A percentile compares a stretch with the other conserved stretches of the same genome.
phyloP scores from a whole-genome alignment of 225 moss, liverwort and hornwort genomes.

The Ulota crispa region DNA sequence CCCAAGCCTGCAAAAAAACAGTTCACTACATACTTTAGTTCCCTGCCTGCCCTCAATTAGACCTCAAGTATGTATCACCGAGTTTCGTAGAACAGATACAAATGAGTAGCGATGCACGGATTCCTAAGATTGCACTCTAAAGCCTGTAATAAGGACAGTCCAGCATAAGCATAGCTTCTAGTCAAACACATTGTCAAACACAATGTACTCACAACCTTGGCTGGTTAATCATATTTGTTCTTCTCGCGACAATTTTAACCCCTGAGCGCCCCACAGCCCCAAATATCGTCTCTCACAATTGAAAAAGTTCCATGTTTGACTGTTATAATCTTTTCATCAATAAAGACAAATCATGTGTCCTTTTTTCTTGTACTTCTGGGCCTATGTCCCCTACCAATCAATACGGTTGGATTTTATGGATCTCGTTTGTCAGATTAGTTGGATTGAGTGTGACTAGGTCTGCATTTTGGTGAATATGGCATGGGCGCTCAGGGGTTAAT shows the following conservation, averaged over 20 bases:
- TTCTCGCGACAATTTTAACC: neutral
- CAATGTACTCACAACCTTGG: neutral
- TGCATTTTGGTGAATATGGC: no score
- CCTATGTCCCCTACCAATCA: no score
- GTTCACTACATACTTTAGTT: slow-evolving; percentile 15
- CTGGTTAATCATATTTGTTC: neutral
- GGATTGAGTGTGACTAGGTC: no score
- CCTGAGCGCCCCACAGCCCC: no score
- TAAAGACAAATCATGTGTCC: no score
- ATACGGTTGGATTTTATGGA: no score
- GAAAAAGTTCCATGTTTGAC: no score
- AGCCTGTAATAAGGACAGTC: neutral
- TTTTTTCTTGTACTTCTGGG: no score
- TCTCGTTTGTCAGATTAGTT: no score
- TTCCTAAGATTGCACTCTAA: slow-evolving; percentile 8
- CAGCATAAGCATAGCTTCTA: neutral
- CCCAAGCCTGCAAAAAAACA: slow-evolving; percentile 77
- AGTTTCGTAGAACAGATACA: neutral
- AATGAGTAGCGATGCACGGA: neutral
- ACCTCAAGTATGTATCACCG: neutral
- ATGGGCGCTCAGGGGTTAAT: no score
- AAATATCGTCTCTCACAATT: no score
- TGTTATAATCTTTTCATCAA: no score
- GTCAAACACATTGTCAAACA: neutral
- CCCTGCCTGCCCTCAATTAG: neutral